phyloP scores from a whole-genome alignment of 768 basidiomycete genomes.

The Trametes maxima region DNA sequence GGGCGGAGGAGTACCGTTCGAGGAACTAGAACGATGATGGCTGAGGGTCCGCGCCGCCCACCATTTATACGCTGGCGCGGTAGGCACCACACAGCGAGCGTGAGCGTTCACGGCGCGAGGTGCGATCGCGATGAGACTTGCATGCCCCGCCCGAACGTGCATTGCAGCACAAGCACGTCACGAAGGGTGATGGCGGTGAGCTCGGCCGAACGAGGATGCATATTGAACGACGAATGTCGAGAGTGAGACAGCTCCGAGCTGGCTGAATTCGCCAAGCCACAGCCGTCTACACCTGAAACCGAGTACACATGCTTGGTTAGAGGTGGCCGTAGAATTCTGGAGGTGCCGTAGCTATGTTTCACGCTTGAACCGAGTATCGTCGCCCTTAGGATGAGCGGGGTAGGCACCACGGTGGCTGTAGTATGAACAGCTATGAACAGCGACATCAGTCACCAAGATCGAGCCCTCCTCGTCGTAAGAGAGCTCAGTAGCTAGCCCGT shows the following conservation, averaged over 20 bases:
- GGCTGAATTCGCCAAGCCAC: no score
- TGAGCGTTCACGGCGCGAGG: neutral
- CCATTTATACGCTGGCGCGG: conserved; percentile 2
- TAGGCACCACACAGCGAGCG: neutral
- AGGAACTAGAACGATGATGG: conserved; percentile 10
- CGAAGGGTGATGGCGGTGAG: neutral
- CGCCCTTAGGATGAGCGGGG: no score
- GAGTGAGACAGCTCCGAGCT: neutral
- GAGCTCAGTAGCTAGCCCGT: no score
- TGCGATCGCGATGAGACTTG: neutral
- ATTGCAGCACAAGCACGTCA: neutral
- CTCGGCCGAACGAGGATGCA: neutral
- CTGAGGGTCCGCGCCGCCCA: no score
- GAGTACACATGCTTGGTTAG: no score
- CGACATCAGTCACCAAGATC: no score
- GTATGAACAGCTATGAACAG: no score
- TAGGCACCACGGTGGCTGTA: no score
- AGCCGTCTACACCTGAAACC: no score
- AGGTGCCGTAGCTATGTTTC: neutral
- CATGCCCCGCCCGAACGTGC: neutral
- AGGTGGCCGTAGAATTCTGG: neutral
- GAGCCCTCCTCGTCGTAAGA: no score
- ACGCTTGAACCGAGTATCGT: neutral
- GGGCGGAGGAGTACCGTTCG: conserved; percentile 10
- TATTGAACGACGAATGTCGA: neutral